Evolutionary conservation across 106 monocot genomes (phyloP), one percentile per base, ranked within the genome.

Genomic region (Apostasia ramifera): DNA sequence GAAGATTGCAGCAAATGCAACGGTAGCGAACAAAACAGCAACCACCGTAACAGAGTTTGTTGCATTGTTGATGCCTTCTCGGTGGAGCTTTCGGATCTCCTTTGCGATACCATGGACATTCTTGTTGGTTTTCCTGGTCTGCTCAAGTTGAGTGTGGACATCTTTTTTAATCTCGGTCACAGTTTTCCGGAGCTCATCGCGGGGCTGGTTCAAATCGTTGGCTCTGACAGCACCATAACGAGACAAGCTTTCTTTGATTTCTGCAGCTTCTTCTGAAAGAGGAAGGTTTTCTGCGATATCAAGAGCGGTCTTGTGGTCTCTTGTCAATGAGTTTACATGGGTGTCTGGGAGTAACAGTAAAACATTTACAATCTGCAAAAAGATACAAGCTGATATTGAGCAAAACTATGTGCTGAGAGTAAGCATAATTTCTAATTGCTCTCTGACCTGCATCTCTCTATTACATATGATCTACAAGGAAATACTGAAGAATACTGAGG

Each of bases 1-100:
- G 68, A 79, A 79, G 58, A 79, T 79, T 6, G 79, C 73, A 4
- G 79, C 79, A 26, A 79, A 79, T 10, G 79, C 79, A 2, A 79
- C 79, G 0, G 79, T 79, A 41, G 79, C 79, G 12, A 79, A 79
- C 40, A 79, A 68, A 44, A 79, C 79, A 2, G 79, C 79, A 1
- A 79, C 79, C 40, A 79, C 79, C 0, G 79, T 79, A 0, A 79
- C 79, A 2, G 79, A 79, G 68, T 79, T 79, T 39, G 79, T 79
- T 39, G 79, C 79, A 48, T 79, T 79, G 61, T 79, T 79, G 54
- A 79, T 79, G 40, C 79, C 79, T 41, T 79, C 79, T 11, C 73
- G 8, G 54, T 79, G 79, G 2, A 79, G 73, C 43, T 79, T 79
- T 55, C 79, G 43, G n/a, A 79, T 68, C 73, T 73, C 73, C 52